These are phyloP conservation scores for Astragalus glycyphyllos DNA, from an alignment of 306 rosid species.

Conservation along the genomic window DNA sequence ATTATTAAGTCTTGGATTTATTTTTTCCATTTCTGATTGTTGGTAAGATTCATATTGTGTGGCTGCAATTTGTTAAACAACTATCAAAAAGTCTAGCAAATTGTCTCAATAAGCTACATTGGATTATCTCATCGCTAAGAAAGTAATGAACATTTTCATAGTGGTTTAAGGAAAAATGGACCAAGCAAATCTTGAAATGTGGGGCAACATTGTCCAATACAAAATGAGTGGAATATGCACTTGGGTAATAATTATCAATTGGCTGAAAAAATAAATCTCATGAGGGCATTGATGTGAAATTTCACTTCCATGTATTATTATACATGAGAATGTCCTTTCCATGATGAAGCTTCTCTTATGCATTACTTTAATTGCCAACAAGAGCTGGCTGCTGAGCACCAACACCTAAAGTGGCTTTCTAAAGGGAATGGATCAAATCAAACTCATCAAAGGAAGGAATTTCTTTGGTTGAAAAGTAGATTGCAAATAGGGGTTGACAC, in stretches of 20 bases:
- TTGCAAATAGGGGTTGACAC: too few species aligned
- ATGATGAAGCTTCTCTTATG: constrained; percentile 16
- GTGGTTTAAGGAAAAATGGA: constrained; percentile 41
- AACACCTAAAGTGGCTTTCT: constrained; percentile 44
- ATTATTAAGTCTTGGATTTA: constrained; percentile 29
- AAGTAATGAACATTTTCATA: constrained; percentile 27
- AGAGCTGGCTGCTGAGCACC: constrained; percentile 31
- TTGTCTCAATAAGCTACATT: neutral
- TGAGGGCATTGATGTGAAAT: constrained; percentile 43
- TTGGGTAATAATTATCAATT: constrained; percentile 15
- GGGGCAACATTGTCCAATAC: constrained; percentile 38
- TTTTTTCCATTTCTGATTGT: constrained; percentile 9
- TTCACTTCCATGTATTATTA: constrained; percentile 37
- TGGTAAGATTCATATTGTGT: constrained; percentile 37
- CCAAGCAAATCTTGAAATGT: constrained; percentile 10
- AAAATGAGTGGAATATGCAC: constrained; percentile 47
- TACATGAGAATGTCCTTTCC: constrained; percentile 32
- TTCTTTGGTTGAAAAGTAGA: constrained; percentile 30
- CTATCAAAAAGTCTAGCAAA: too few species aligned
- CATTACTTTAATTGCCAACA: constrained; percentile 41
- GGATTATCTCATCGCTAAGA: constrained; percentile 13
- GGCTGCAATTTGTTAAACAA: constrained; percentile 30
- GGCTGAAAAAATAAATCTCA: constrained; percentile 38
- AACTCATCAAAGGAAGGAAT: constrained; percentile 26
- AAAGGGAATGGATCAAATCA: constrained; percentile 15